A percentile compares a stretch with the other conserved stretches of the same genome.
Conservation (phyloP, 345 rosid genomes). For the Mallotus nudiflorus region DNA sequence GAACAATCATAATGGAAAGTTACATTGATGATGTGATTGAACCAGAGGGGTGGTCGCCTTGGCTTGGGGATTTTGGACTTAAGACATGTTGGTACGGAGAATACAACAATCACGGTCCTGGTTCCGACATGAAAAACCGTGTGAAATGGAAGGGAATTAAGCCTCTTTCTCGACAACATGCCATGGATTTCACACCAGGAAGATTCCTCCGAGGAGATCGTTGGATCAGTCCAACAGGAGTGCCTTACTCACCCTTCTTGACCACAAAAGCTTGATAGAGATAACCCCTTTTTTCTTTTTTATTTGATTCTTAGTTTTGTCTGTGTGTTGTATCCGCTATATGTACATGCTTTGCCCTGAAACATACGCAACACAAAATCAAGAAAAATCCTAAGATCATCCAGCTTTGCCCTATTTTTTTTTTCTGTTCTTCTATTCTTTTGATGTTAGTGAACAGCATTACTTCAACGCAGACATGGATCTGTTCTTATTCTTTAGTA, state of each 20-base stretch:
- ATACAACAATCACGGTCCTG: conserved; percentile 63
- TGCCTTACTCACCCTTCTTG: conserved; percentile 42
- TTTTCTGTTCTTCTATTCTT: no score
- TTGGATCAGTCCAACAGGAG: conserved; percentile 53
- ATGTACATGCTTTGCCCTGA: no score
- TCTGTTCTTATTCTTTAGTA: no score
- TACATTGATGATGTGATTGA: conserved; percentile 56
- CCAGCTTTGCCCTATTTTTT: no score
- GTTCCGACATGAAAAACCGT: conserved; percentile 39
- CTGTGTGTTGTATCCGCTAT: background rate
- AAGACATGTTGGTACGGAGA: conserved; percentile 63
- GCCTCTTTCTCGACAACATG: conserved; percentile 35
- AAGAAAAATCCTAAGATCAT: no score
- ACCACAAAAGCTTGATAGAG: background rate
- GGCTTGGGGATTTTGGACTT: conserved; percentile 49
- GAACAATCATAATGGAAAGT: conserved; percentile 61
- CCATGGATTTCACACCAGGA: conserved; percentile 38
- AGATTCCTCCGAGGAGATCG: conserved; percentile 40
- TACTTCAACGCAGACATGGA: no score
- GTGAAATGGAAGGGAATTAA: conserved; percentile 68
- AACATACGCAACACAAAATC: no score
- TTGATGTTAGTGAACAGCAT: no score
- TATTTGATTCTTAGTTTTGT: background rate
- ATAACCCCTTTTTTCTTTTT: background rate
- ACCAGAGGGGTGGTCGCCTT: conserved; percentile 65